phyloP scores from a whole-genome alignment of 2,329 filamentous ascomycete genomes.

The Ceratocystis ficicola region DNA sequence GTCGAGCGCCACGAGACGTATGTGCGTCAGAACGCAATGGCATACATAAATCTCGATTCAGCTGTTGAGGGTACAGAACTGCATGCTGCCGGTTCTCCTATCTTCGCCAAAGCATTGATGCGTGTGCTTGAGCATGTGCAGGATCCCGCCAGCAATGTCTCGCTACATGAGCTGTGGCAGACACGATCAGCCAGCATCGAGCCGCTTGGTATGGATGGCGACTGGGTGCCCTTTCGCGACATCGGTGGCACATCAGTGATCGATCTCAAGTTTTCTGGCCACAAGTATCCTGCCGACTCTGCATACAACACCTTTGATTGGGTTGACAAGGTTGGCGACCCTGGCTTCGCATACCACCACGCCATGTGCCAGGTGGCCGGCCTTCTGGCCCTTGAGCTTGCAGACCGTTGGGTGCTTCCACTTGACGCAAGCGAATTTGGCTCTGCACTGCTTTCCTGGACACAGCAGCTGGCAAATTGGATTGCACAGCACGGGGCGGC shows the following conservation, averaged over 20 bases:
- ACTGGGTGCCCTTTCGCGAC: conserved; percentile 83
- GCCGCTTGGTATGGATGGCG: conserved; percentile 60
- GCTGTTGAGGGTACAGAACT: conserved; percentile 53
- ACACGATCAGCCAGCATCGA: conserved; percentile 47
- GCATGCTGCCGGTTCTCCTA: conserved; percentile 64
- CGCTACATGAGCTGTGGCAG: conserved; percentile 68
- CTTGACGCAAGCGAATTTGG: conserved; percentile 71
- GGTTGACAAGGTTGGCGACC: conserved; percentile 70
- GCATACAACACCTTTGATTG: conserved; percentile 86
- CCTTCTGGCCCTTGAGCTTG: conserved; percentile 72
- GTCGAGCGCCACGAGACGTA: conserved; percentile 72
- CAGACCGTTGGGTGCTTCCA: conserved; percentile 68
- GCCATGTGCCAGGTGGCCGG: conserved; percentile 67
- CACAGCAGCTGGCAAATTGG: conserved; percentile 55
- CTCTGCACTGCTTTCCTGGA: conserved; percentile 49
- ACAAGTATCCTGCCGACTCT: conserved; percentile 59
- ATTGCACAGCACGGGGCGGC: conserved; percentile 39
- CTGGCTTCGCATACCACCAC: conserved; percentile 68
- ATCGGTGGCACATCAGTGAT: conserved; percentile 81
- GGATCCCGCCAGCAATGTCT: conserved; percentile 60
- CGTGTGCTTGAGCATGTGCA: conserved; percentile 61
- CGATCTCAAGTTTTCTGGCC: conserved; percentile 66
- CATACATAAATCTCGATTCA: conserved; percentile 83
- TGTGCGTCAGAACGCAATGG: conserved; percentile 62
- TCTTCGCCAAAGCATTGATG: conserved; percentile 60